Evolutionary conservation across 1,284 basidiomycete genomes (phyloP).

Genomic region (Athelia psychrophila): DNA sequence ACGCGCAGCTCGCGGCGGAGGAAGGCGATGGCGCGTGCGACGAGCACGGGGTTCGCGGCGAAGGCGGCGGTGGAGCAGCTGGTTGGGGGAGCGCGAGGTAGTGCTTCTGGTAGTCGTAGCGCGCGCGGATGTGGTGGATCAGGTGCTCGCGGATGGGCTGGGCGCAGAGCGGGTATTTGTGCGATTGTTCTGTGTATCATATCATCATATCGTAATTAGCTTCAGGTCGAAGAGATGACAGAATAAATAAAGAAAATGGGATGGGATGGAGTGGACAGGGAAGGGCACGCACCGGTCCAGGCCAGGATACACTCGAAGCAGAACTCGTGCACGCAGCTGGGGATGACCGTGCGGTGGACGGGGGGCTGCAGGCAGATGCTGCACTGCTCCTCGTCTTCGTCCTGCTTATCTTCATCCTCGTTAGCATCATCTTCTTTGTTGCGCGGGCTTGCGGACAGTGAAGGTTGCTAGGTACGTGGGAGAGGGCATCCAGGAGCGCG

Average conservation of each 20-base stretch:
- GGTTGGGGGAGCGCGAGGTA: slow-evolving; percentile 62
- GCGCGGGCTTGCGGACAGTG: too few species aligned
- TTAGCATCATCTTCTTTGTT: too few species aligned
- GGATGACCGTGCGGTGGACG: slow-evolving; percentile 73
- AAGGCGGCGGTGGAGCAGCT: slow-evolving; percentile 72
- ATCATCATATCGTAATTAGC: slow-evolving; percentile 6
- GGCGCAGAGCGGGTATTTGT: slow-evolving; percentile 81
- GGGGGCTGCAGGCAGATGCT: slow-evolving; percentile 78
- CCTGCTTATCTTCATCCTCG: too few species aligned
- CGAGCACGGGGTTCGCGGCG: slow-evolving; percentile 64
- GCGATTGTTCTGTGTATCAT: slow-evolving; percentile 60
- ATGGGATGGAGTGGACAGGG: not conserved
- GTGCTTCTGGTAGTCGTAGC: slow-evolving; percentile 79
- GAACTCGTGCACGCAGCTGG: slow-evolving; percentile 83
- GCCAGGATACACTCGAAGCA: slow-evolving; percentile 85
- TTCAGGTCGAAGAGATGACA: not conserved
- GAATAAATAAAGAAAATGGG: not conserved
- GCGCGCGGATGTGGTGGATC: slow-evolving; percentile 76
- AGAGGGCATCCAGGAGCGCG: too few species aligned
- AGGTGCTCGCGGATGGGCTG: slow-evolving; percentile 73
- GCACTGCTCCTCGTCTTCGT: too few species aligned
- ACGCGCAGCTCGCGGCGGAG: slow-evolving; percentile 81
- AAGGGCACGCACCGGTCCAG: slow-evolving; percentile 62
- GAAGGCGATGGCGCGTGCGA: slow-evolving; percentile 75
- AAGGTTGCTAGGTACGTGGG: too few species aligned